phyloP scores from a whole-genome alignment of 1,284 basidiomycete genomes.

The Coniophora puteana region DNA sequence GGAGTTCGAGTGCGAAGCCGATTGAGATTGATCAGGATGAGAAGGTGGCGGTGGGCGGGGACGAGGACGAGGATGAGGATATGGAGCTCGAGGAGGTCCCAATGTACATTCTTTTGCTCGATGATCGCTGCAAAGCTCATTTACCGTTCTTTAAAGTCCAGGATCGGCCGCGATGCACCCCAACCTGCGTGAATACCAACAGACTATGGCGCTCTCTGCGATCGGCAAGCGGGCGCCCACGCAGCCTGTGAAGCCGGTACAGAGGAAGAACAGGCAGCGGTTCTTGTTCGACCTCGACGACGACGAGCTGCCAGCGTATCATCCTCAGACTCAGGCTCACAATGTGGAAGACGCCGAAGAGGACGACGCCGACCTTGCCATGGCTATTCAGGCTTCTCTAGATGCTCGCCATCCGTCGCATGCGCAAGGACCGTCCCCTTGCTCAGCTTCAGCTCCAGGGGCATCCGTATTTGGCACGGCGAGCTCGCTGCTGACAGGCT shows the following conservation, averaged over 20 bases:
- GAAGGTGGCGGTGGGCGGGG: slow-evolving; percentile 22
- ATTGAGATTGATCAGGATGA: slow-evolving; percentile 76
- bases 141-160: slow-evolving; percentile 29
- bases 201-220: slow-evolving; percentile 63
- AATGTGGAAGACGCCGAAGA: slow-evolving; percentile 12
- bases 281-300: slow-evolving; percentile 57
- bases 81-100: slow-evolving; percentile 75
- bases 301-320: slow-evolving; percentile 31
- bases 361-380: slow-evolving; percentile 46
- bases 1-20: slow-evolving; percentile 76
- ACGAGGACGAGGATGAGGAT: slow-evolving; percentile 47
- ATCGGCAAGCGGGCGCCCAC: slow-evolving; percentile 51
- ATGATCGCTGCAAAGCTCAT: slow-evolving; percentile 8
- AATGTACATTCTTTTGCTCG: slow-evolving; percentile 46
- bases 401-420: slow-evolving; percentile 18
- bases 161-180: slow-evolving; percentile 41
- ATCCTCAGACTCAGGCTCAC: slow-evolving; percentile 5
- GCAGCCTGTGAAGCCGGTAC: slow-evolving; percentile 27
- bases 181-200: slow-evolving; percentile 66
- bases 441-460: too few relatives aligned
- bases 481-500: too few relatives aligned
- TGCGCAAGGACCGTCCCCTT: too few relatives aligned
- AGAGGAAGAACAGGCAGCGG: slow-evolving; percentile 29
- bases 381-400: slow-evolving; percentile 60
- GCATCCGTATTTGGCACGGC: not conserved